Percentiles rank a stretch among this genome's conserved stretches.
Evolutionary conservation across 2,329 filamentous ascomycete genomes (phyloP).

Genomic region (Xylaria sp.): DNA sequence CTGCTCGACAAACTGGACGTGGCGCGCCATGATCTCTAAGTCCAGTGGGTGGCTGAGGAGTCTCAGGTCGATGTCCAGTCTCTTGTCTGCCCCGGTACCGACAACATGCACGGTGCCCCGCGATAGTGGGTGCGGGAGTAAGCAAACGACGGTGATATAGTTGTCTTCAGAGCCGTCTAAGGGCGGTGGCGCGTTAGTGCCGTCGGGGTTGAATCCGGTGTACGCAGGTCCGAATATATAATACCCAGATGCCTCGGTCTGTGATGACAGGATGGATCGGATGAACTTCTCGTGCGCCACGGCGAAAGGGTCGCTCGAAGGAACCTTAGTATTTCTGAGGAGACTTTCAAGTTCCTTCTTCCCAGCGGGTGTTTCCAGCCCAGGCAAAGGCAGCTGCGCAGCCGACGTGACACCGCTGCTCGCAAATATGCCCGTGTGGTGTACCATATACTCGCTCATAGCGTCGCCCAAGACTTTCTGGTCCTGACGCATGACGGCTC

Average conservation of each 20-base stretch:
- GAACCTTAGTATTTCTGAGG: no score
- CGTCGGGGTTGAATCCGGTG: not conserved
- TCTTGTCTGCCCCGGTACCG: not conserved
- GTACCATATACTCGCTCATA: not conserved
- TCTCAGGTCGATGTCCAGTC: not conserved
- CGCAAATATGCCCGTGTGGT: not conserved
- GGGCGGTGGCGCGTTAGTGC: not conserved
- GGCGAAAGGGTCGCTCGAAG: slow-evolving; percentile 8
- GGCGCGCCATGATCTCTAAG: slow-evolving; percentile 5
- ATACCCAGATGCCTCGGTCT: slow-evolving; percentile 29
- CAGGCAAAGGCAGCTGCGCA: not conserved
- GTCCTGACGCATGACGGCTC: not conserved
- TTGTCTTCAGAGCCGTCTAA: not conserved
- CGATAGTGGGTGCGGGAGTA: slow-evolving; percentile 7
- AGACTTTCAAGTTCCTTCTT: not conserved
- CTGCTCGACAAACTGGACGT: not conserved
- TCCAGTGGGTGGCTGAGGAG: slow-evolving; percentile 5
- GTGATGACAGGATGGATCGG: slow-evolving; percentile 25
- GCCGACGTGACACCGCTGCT: not conserved
- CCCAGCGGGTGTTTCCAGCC: not conserved
- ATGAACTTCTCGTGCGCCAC: slow-evolving; percentile 30
- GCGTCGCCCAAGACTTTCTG: not conserved
- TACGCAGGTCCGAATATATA: slow-evolving; percentile 22
- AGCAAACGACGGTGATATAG: not conserved
- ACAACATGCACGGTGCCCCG: slow-evolving; percentile 6